phyloP scores from a whole-genome alignment of 2,329 filamentous ascomycete genomes.

The Podosphaera aphanis region DNA sequence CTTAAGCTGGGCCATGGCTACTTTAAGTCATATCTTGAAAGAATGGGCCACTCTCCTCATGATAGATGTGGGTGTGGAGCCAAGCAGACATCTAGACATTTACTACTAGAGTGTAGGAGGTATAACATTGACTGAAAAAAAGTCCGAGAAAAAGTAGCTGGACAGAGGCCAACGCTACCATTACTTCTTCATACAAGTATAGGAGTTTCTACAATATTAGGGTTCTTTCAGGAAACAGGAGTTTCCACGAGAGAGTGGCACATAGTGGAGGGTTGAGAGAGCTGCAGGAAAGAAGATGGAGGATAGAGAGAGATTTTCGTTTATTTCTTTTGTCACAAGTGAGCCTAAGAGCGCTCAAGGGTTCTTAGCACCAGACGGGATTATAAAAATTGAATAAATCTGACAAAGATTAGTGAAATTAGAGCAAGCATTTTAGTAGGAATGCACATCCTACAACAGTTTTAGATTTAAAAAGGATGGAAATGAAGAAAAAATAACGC shows the following conservation, averaged over 20 bases:
- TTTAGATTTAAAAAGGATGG: too few relatives aligned
- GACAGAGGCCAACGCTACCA: not conserved
- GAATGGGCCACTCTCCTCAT: not conserved
- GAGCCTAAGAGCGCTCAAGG: too few relatives aligned
- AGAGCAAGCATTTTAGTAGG: too few relatives aligned
- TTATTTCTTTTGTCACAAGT: too few relatives aligned
- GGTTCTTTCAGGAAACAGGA: not conserved
- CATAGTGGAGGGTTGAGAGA: not conserved
- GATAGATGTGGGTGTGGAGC: not conserved
- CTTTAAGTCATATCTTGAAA: not conserved
- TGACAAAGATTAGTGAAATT: too few relatives aligned
- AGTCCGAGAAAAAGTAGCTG: not conserved
- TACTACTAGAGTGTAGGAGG: not conserved
- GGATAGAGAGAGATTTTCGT: not conserved
- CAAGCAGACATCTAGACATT: not conserved
- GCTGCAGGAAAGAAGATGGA: too few relatives aligned
- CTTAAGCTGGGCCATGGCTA: conserved; percentile 1
- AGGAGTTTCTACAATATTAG: not conserved
- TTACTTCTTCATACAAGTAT: not conserved
- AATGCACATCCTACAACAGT: too few relatives aligned
- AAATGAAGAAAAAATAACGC: too few relatives aligned
- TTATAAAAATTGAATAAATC: too few relatives aligned
- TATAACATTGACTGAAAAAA: not conserved
- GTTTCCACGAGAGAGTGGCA: not conserved
- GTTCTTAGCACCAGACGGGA: too few relatives aligned